A percentile compares a stretch with the other conserved stretches of the same genome.
phyloP scores from a whole-genome alignment of 768 basidiomycete genomes.

The Xerocomellus chrysenteron region DNA sequence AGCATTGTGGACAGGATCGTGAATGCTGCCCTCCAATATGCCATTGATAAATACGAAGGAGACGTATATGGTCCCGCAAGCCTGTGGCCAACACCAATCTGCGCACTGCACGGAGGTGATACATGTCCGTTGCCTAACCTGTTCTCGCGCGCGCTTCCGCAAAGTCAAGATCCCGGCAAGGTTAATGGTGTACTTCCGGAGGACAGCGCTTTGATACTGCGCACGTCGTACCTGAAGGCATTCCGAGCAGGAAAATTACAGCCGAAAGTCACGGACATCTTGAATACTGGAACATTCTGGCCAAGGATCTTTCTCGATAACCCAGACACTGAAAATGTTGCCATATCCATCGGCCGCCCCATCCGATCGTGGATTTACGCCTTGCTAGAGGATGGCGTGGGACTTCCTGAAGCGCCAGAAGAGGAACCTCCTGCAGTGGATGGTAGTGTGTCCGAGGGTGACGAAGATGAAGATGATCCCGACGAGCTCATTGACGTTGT shows the following conservation, averaged over 20 bases:
- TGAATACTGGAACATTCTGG: conserved; percentile 69
- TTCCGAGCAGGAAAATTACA: conserved; percentile 60
- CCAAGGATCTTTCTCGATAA: conserved; percentile 73
- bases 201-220: conserved; percentile 31
- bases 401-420: conserved; percentile 44
- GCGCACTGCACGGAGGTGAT: conserved; percentile 59
- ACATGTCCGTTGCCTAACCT: conserved; percentile 54
- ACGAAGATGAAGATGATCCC: conserved; percentile 46
- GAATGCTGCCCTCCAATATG: conserved; percentile 74
- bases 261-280: conserved; percentile 55
- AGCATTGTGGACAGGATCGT: conserved; percentile 66
- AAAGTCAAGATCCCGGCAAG: conserved; percentile 23
- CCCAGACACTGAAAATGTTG: conserved; percentile 70
- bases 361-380: conserved; percentile 68
- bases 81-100: conserved; percentile 58
- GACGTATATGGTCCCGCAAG: conserved; percentile 36
- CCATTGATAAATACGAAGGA: conserved; percentile 60
- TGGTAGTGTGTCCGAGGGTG: conserved; percentile 22
- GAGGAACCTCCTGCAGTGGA: conserved; percentile 8
- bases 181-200: conserved; percentile 7
- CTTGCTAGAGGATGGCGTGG: conserved; percentile 65
- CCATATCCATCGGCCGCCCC: conserved; percentile 58
- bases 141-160: conserved; percentile 44
- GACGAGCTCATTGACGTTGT: conserved; percentile 70
- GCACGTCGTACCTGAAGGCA: conserved; percentile 56